These are phyloP conservation scores for Aspergillus fijiensis DNA, from an alignment of 2,329 filamentous ascomycete species.

Conservation along the genomic window DNA sequence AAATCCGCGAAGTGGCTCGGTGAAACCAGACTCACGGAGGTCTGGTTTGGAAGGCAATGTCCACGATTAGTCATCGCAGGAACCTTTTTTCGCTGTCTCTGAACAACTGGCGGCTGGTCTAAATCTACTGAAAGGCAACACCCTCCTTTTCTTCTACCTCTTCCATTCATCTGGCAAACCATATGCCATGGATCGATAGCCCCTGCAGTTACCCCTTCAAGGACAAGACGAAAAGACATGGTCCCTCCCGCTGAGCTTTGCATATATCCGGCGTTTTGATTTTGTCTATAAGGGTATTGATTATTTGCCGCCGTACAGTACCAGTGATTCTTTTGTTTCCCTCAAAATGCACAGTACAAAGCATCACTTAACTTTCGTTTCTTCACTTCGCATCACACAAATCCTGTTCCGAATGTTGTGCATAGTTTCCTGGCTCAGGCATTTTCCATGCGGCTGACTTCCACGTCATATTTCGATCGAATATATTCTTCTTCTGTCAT, in stretches of 20 bases:
- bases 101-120: no score
- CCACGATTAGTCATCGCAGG: not conserved
- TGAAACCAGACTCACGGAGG: conserved; percentile 3
- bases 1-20: conserved; percentile 27
- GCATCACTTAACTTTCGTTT: conserved; percentile 1
- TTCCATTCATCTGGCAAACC: not conserved
- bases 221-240: not conserved
- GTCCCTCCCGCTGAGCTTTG: conserved; percentile 1
- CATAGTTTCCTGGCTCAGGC: conserved; percentile 9
- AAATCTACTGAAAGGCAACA: not conserved
- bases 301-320: conserved; percentile 3
- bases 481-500: conserved; percentile 13
- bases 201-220: not conserved
- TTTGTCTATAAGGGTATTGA: conserved; percentile 4
- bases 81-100: not conserved
- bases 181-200: not conserved
- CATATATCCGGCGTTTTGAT: conserved; percentile 8
- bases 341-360: not conserved
- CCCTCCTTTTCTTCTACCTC: not conserved
- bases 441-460: conserved; percentile 3
- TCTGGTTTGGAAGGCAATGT: not conserved
- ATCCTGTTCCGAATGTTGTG: conserved; percentile 10
- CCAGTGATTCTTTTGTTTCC: not conserved
- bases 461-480: conserved; percentile 8
- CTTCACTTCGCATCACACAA: not conserved